Evolutionary conservation across 805 yeast species (phyloP), one percentile per base, ranked within the genome.

Genomic region (Ogataea ganodermae): DNA sequence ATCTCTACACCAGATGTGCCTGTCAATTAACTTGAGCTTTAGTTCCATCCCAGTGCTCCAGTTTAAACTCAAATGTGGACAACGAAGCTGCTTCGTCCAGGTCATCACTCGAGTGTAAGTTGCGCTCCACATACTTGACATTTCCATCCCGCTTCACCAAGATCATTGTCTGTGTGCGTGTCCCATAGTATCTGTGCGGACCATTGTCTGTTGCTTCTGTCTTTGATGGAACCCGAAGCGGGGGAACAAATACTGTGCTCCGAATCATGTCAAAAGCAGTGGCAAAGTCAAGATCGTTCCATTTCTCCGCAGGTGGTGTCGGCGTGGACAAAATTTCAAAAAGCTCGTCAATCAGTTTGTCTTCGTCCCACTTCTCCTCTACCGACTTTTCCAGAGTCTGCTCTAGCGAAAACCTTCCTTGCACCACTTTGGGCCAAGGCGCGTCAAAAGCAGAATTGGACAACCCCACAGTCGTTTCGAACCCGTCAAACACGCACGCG

Each of bases 81-180:
- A 42, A 30, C 13, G 38, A 63, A 64, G 60, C 55, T 2, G 21
- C n/a, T 28, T 60, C 62, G 12, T 39, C 18, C n/a, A 57, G 21
- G 35, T 63, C 60, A 56, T 79, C 83, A 10, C 72, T 59, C n/a
- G 73, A 66, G 56, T 83, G 85, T 16, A 86, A 56, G 46, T 79
- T 78, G 40, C 73, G 70, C 61, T 90, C 96, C 12, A 77, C 68
- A 63, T 86, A 87, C 41, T 76, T 75, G 17, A 86, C 51, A 30
- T 67, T 47, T 57, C 87, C 73, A 32, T 59, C 48, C 31, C 72
- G 74, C 58, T 79, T 80, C 8, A 86, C 73, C 18, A 88, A 56
- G 3, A 89, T 73, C 1, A 89, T 77, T 0, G 96, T 89, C 63
- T 90, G 96, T 0, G 96, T 87, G 45, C 97, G 69, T 0, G 97